A percentile compares a stretch with the other conserved stretches of the same genome.
phyloP scores from a whole-genome alignment of 495 filamentous ascomycete species.

The Penicillium paxilli region DNA sequence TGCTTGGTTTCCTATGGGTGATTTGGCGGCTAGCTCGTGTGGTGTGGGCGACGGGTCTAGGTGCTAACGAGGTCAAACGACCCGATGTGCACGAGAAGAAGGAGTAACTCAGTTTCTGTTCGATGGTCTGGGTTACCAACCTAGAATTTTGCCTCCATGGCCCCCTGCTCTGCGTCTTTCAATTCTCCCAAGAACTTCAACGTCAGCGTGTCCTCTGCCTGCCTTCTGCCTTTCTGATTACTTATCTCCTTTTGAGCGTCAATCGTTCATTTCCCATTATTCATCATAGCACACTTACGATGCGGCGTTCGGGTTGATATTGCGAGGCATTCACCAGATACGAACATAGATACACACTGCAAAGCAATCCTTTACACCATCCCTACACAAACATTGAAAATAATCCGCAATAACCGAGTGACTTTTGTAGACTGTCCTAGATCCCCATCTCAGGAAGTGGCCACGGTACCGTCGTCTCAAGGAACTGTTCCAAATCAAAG shows the following conservation, averaged over 20 bases:
- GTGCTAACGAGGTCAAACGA: not conserved
- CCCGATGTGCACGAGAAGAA: slow-evolving; percentile 21
- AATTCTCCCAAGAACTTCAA: too few species aligned
- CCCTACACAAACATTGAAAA: not conserved
- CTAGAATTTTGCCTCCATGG: too few species aligned
- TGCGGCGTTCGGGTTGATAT: not conserved
- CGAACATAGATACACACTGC: not conserved
- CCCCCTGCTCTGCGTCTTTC: too few species aligned
- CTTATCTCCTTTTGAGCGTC: not conserved
- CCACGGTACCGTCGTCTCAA: slow-evolving; percentile 33
- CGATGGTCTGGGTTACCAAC: too few species aligned
- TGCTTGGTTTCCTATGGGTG: slow-evolving; percentile 75
- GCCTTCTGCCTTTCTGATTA: not conserved
- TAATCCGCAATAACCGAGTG: not conserved
- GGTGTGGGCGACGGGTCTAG: slow-evolving; percentile 24
- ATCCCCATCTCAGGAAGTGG: slow-evolving; percentile 34
- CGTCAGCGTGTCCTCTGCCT: too few species aligned
- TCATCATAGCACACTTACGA: slow-evolving; percentile 1
- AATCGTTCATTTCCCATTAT: not conserved
- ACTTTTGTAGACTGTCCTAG: slow-evolving; percentile 3
- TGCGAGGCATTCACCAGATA: too few species aligned
- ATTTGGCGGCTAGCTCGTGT: slow-evolving; percentile 61
- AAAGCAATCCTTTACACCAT: not conserved
- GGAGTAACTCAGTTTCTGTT: slow-evolving; percentile 15
- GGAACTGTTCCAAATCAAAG: slow-evolving; percentile 44